Percentiles rank a stretch among this genome's conserved stretches.
Conservation (phyloP, 176 grass and related monocot genomes). For the Carex kokanica region DNA sequence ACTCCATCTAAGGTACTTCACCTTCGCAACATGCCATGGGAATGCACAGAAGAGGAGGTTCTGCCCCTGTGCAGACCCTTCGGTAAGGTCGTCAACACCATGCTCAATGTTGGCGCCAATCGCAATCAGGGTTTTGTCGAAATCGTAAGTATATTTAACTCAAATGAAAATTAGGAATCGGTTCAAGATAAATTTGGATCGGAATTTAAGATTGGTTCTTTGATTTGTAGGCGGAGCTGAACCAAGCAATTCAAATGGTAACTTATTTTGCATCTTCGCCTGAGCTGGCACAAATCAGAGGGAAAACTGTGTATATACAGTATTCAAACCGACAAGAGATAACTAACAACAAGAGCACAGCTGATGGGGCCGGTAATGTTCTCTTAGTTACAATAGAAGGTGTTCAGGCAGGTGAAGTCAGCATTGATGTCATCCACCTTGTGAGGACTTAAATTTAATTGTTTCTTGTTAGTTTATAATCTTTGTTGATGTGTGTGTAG, state of each 20-base stretch:
- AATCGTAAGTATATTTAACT: constrained; percentile 48
- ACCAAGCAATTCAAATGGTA: constrained; percentile 95
- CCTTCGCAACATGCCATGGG: constrained; percentile 96
- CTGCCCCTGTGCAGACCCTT: constrained; percentile 85
- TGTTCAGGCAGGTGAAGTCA: constrained; percentile 75
- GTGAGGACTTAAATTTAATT: constrained; percentile 38
- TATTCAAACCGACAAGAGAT: constrained; percentile 98
- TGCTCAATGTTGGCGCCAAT: constrained; percentile 95
- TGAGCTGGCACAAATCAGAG: constrained; percentile 91
- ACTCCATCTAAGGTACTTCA: constrained; percentile 98
- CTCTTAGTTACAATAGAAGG: constrained; percentile 90
- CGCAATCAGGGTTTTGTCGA: constrained; percentile 97
- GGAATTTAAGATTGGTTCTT: background rate
- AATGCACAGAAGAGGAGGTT: constrained; percentile 93
- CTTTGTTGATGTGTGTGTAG: background rate
- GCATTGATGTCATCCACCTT: constrained; percentile 96
- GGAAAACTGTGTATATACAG: constrained; percentile 94
- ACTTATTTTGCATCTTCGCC: constrained; percentile 83
- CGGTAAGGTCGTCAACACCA: constrained; percentile 88
- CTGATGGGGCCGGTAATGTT: constrained; percentile 79
- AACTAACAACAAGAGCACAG: constrained; percentile 75
- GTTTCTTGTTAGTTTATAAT: background rate
- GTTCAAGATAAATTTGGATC: background rate
- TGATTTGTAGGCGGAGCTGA: constrained; percentile 68
- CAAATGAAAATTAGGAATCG: background rate